These are phyloP conservation scores for Trichoderma sp. DNA, from an alignment of 2,329 filamentous ascomycete species.

Conservation along the genomic window DNA sequence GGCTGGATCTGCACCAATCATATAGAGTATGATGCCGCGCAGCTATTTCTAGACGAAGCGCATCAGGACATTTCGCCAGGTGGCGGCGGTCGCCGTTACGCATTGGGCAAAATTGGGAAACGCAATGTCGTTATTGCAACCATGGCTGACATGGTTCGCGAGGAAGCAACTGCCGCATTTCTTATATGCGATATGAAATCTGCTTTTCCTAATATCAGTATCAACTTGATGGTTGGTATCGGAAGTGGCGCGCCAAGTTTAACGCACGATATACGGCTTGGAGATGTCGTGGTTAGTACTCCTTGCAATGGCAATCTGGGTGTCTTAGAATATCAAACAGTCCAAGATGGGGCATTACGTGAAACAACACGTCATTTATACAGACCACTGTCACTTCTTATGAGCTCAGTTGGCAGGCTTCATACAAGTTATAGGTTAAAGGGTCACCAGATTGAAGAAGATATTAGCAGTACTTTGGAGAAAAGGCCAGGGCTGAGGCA, in stretches of 20 bases:
- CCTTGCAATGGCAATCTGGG: constrained; percentile 10
- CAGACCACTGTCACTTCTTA: constrained; percentile 17
- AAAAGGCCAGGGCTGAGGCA: constrained; percentile 12
- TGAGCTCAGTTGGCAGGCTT: constrained; percentile 18
- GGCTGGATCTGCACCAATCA: constrained; percentile 45
- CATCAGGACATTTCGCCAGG: constrained; percentile 27
- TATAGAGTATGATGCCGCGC: constrained; percentile 38
- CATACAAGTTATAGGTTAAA: constrained; percentile 1
- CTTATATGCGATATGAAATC: too few species aligned
- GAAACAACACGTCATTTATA: too few species aligned
- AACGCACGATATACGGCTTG: constrained; percentile 36
- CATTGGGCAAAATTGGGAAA: constrained; percentile 21
- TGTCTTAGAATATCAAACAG: constrained; percentile 13
- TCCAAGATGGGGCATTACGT: too few species aligned
- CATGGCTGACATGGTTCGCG: too few species aligned
- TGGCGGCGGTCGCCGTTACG: constrained; percentile 22
- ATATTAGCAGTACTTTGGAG: constrained; percentile 6
- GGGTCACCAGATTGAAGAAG: constrained; percentile 22
- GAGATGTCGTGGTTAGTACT: constrained; percentile 28
- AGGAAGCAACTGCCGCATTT: too few species aligned
- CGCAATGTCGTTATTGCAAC: constrained; percentile 27
- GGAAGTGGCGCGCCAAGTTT: constrained; percentile 36
- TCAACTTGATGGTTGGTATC: constrained; percentile 26
- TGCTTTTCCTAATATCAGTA: constrained; percentile 26
- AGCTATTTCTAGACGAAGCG: constrained; percentile 23